These are phyloP conservation scores for Lunularia cruciata DNA, from an alignment of 225 moss, liverwort and hornwort species.

Conservation along the genomic window DNA sequence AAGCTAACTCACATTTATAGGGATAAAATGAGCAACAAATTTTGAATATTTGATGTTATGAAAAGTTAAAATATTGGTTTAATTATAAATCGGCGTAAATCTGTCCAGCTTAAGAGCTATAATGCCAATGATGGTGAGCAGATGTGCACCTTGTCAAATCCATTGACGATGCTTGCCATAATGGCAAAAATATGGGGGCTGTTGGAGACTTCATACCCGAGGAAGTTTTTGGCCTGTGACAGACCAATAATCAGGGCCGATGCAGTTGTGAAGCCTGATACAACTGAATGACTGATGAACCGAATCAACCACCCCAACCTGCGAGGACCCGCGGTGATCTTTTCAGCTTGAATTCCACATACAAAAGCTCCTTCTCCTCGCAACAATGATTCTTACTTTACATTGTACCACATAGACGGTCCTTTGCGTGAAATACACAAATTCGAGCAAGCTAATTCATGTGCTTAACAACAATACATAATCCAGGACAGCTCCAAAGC, in stretches of 20 bases:
- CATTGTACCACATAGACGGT: too few species aligned
- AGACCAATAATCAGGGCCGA: slow-evolving; percentile 90
- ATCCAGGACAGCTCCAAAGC: too few species aligned
- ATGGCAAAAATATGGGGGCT: slow-evolving; percentile 74
- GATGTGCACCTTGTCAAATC: slow-evolving; percentile 53
- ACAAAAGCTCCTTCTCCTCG: too few species aligned
- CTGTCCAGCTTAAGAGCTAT: background rate
- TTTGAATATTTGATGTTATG: too few species aligned
- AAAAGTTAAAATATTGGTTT: too few species aligned
- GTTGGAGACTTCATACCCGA: slow-evolving; percentile 73
- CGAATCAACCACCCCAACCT: slow-evolving; percentile 98
- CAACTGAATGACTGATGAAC: slow-evolving; percentile 93
- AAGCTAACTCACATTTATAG: too few species aligned
- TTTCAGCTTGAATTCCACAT: too few species aligned
- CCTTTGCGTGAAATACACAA: too few species aligned
- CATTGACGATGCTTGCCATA: slow-evolving; percentile 68
- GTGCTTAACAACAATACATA: too few species aligned
- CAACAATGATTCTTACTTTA: too few species aligned
- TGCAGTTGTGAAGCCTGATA: slow-evolving; percentile 91
- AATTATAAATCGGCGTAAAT: background rate
- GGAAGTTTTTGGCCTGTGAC: slow-evolving; percentile 77
- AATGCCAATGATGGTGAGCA: background rate
- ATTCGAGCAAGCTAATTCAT: too few species aligned
- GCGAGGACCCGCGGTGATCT: slow-evolving; percentile 9
- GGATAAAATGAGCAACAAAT: too few species aligned